Evolutionary conservation across 441 rosid genomes (phyloP), one percentile per base, ranked within the genome.

Genomic region (Euphorbia schlechtendalii): DNA sequence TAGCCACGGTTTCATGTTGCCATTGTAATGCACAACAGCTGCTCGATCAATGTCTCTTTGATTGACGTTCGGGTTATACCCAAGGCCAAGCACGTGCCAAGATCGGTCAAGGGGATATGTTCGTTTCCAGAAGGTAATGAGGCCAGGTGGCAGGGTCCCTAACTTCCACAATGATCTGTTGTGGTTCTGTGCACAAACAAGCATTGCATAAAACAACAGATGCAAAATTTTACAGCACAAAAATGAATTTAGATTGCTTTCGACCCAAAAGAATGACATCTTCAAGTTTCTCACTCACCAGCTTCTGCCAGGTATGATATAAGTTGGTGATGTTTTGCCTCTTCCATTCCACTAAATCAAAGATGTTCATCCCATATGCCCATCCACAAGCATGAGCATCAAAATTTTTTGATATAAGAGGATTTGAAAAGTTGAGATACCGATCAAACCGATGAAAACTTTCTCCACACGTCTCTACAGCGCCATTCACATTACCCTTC

Each of bases 1-100:
- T 64, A 94, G 90, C 99, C 97, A 90, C 13, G 99, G 96, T 71
- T 94, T 94, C 83, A 89, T 77, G 85, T 94, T 94, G 32, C 99
- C 99, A 59, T 94, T 94, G 38, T 87, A 94, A 66, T 94, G 99
- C 74, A 94, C 70, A 22, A 90, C 99, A 0, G 96, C 96, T 5
- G 89, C 96, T 56, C 85, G 67, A 53, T 86, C 96, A 17, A 94
- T 86, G 0, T 89, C 99, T 77, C 76, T 83, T 78, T 82, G 93
- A 77, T 72, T 86, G 38, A 94, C 86, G 55, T 65, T 82, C 7
- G 96, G 96, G 76, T 94, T 89, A 82, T 94, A 90, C 59, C 99
- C 99, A 54, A 94, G 96, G 6, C 99, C 98, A 12, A 94, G 82
- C 59, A 84, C 87, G 74, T 94, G 99, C 99, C 97, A 94, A 30